Base-by-base conservation (phyloP, 805 yeast genomes). In the Yarrowia osloensis region DNA sequence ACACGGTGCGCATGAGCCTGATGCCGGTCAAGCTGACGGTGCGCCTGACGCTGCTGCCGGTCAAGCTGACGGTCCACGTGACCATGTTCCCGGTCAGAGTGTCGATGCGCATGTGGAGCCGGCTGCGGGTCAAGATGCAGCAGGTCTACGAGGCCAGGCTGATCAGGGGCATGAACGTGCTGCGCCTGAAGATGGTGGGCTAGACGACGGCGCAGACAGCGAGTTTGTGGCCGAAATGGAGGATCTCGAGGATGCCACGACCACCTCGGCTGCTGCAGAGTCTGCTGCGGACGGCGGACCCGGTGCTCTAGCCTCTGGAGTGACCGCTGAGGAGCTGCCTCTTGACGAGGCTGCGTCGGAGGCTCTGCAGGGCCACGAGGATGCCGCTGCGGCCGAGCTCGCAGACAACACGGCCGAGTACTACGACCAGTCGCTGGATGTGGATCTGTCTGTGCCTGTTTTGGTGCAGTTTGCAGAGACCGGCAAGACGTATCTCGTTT, bases 51-150 rank as follows among this genome's bases (percentile, higher is more conserved):
- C 49, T 57, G 49, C 37, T 57, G 49, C 63, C 63, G 42, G 63
- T 57, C 24, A 26, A 29, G 37, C 37, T 57, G 37, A 57, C 63
- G 37, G 63, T 57, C 4, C 63, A 57, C 35, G 63, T 57, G 37
- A 57, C 49, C 26, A 39, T 57, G 63, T 57, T 28, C 21, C 63
- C 63, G 42, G 49, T 40, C 15, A 28, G 63, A 12, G 49, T 57
- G 21, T 40, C 63, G 49, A 57, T 57, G 49, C 63, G 63, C 15
- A 7, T 57, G 49, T 57, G 47, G 63, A 57, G 63, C 63, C 33
- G 49, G 26, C 39, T 57, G 63, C 47, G 37, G 21, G 31, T 57
- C 37, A 57, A 40, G 49, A 9, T 57, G 47, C 33, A 39, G 63
- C 47, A 37, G 49, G 63, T 57, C 15, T 57, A 57, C 63, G 63